Evolutionary conservation across 208 protist genomes (phyloP).

Genomic region (Leishmania aethiopica): DNA sequence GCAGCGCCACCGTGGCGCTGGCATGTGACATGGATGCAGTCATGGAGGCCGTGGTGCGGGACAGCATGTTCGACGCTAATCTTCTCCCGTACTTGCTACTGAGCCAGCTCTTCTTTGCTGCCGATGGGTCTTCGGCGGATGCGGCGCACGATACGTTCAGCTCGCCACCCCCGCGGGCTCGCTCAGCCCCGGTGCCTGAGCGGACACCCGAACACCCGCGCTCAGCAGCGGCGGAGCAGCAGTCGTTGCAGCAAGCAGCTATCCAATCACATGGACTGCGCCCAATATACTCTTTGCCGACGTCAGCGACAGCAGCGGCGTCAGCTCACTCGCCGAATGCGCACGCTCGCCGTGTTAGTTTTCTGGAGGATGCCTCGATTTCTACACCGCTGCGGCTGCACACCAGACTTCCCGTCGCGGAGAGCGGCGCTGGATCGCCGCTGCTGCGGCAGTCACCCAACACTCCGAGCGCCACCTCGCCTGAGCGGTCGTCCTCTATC

Average conservation of each 20-base stretch:
- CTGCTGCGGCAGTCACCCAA: neutral
- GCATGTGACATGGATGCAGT: neutral
- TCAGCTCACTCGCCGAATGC: constrained; percentile 1
- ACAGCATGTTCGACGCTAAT: neutral
- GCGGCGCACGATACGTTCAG: neutral
- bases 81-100: constrained; percentile 31
- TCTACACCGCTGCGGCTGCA: neutral
- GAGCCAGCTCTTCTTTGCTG: constrained; percentile 24
- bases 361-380: neutral
- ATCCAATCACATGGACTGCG: neutral
- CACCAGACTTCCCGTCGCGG: neutral
- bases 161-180: neutral
- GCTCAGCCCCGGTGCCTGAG: constrained; percentile 5
- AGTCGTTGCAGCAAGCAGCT: neutral
- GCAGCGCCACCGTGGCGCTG: neutral
- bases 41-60: neutral
- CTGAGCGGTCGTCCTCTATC: neutral
- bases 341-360: constrained; percentile 3
- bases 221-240: neutral
- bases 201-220: neutral
- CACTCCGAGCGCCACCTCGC: neutral
- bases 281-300: neutral
- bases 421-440: neutral
- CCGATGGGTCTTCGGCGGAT: neutral
- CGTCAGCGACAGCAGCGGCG: neutral